phyloP scores from a whole-genome alignment of 371 early-diverging fungal species.

The Circinella minor region DNA sequence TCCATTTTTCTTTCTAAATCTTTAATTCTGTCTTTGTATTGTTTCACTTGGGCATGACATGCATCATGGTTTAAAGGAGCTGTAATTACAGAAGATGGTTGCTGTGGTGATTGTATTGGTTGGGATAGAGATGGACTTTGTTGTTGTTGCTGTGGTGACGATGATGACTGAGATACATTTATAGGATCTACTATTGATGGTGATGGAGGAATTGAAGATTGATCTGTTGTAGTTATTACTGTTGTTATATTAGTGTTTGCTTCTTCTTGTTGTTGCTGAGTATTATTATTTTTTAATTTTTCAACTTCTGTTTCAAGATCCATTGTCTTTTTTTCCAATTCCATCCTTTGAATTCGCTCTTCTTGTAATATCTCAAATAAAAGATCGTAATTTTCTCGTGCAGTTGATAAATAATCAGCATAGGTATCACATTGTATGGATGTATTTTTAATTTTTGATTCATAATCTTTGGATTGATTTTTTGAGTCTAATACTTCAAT shows the following conservation, averaged over 20 bases:
- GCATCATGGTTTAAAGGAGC: neutral
- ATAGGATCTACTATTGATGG: neutral
- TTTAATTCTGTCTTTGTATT: neutral
- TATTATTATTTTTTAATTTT: neutral
- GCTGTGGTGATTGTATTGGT: neutral
- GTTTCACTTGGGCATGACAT: neutral
- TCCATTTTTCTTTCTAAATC: conserved; percentile 7
- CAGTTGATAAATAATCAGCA: conserved; percentile 3
- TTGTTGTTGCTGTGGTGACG: neutral
- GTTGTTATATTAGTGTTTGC: neutral
- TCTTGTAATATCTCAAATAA: conserved; percentile 3
- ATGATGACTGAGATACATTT: neutral
- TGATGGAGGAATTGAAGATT: neutral
- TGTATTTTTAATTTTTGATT: neutral
- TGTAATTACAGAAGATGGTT: neutral
- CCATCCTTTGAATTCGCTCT: conserved; percentile 4
- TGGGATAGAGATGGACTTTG: neutral
- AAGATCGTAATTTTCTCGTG: conserved; percentile 9
- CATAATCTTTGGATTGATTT: neutral
- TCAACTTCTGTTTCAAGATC: conserved; percentile 7
- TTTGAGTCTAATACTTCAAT: neutral
- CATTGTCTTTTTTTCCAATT: conserved; percentile 7
- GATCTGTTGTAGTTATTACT: neutral
- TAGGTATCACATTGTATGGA: neutral
- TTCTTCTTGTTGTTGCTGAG: neutral